These are phyloP conservation scores for Aspergillus coremiiformis DNA, from an alignment of 495 filamentous ascomycete genomes.

Conservation along the genomic window DNA sequence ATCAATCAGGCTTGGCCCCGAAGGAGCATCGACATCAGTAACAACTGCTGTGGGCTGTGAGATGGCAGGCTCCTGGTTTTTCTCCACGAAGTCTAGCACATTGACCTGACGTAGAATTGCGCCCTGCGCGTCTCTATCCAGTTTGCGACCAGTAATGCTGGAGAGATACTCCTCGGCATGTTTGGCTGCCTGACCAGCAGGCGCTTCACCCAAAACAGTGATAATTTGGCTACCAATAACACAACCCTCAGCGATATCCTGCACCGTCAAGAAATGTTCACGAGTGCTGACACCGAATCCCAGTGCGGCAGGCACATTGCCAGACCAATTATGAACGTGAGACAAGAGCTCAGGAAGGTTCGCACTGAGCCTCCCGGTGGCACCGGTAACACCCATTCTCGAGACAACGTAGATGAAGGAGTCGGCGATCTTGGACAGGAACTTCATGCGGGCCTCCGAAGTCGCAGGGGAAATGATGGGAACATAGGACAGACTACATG, in stretches of 20 bases:
- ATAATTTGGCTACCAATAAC: slow-evolving; percentile 97
- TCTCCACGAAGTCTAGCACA: slow-evolving; percentile 54
- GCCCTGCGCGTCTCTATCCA: slow-evolving; percentile 33
- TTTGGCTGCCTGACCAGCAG: slow-evolving; percentile 60
- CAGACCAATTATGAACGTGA: slow-evolving; percentile 88
- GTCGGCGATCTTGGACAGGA: slow-evolving; percentile 93
- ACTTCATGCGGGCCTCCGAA: slow-evolving; percentile 84
- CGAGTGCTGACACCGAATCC: slow-evolving; percentile 95
- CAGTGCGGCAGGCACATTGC: slow-evolving; percentile 79
- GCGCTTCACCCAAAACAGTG: slow-evolving; percentile 64
- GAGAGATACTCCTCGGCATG: slow-evolving; percentile 80
- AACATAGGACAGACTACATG: slow-evolving; percentile 76
- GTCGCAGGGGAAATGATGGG: slow-evolving; percentile 92
- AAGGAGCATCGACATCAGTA: slow-evolving; percentile 49
- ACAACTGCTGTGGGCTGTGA: slow-evolving; percentile 48
- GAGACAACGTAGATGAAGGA: slow-evolving; percentile 99
- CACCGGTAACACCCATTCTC: slow-evolving; percentile 93
- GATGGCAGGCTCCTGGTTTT: slow-evolving; percentile 27
- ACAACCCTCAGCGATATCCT: slow-evolving; percentile 80
- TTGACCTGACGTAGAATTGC: slow-evolving; percentile 31
- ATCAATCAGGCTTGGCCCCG: slow-evolving; percentile 57
- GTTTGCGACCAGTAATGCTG: slow-evolving; percentile 61
- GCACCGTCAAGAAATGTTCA: slow-evolving; percentile 85
- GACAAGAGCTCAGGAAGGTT: slow-evolving; percentile 72
- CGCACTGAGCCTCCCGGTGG: slow-evolving; percentile 69